Percentiles rank a stretch among this genome's conserved stretches.
Evolutionary conservation across 2,329 filamentous ascomycete genomes (phyloP).

Genomic region (Leptosphaerulina australis): DNA sequence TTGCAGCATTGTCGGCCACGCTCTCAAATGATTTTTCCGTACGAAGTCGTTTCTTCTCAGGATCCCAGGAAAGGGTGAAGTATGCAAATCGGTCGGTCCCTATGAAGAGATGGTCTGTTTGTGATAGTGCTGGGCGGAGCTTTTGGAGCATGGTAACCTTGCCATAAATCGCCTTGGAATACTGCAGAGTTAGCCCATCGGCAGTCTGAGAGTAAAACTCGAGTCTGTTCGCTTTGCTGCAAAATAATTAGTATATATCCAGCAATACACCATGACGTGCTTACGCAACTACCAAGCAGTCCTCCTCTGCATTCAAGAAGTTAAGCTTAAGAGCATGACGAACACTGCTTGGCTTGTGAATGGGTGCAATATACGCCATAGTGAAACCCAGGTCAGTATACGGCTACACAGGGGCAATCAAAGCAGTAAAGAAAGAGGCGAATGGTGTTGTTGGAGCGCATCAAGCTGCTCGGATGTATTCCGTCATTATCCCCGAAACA

Average conservation of each 20-base stretch:
- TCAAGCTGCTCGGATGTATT: slow-evolving; percentile 34
- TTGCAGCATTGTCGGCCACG: slow-evolving; percentile 64
- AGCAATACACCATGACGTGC: slow-evolving; percentile 39
- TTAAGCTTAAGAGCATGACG: slow-evolving; percentile 83
- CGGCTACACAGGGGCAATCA: neutral
- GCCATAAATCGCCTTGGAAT: slow-evolving; percentile 79
- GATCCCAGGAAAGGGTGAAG: slow-evolving; percentile 87
- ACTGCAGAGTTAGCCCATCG: slow-evolving; percentile 65
- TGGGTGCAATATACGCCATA: slow-evolving; percentile 95
- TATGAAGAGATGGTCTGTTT: slow-evolving; percentile 86
- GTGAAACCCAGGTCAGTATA: slow-evolving; percentile 9
- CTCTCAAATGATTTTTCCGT: slow-evolving; percentile 66
- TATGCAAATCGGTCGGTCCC: slow-evolving; percentile 90
- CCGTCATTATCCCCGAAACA: slow-evolving; percentile 38
- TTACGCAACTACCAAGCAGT: slow-evolving; percentile 88
- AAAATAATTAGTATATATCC: slow-evolving; percentile 18
- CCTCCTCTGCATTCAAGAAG: slow-evolving; percentile 74
- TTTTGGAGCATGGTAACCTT: slow-evolving; percentile 84
- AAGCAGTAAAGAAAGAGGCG: slow-evolving; percentile 1
- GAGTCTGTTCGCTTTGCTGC: slow-evolving; percentile 78
- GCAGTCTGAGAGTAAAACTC: slow-evolving; percentile 77
- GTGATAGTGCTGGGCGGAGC: slow-evolving; percentile 74
- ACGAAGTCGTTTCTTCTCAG: slow-evolving; percentile 57
- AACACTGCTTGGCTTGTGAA: slow-evolving; percentile 89
- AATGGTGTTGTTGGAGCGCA: slow-evolving; percentile 7